phyloP scores from a whole-genome alignment of 148 eudicot genomes.

The Spergularia marina region DNA sequence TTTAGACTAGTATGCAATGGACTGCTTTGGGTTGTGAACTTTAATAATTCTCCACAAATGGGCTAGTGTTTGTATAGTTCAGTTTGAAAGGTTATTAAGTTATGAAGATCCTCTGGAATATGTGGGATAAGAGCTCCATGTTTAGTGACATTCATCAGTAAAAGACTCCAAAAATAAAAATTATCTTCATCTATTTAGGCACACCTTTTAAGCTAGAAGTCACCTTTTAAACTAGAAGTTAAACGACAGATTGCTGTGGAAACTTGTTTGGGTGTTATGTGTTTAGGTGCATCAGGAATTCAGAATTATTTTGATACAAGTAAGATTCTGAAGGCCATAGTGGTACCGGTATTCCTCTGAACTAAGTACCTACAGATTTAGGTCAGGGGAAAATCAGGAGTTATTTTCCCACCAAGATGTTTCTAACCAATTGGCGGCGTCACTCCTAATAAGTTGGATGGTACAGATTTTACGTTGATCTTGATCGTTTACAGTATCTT shows the following conservation, averaged over 20 bases:
- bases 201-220: neutral
- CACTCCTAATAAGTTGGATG: neutral
- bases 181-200: too few relatives aligned
- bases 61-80: neutral
- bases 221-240: neutral
- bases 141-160: too few relatives aligned
- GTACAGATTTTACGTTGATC: neutral
- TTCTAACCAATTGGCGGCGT: neutral
- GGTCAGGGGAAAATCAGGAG: neutral
- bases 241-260: neutral
- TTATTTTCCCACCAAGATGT: neutral
- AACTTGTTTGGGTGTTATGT: neutral
- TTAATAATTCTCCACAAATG: too few relatives aligned
- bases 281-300: too few relatives aligned
- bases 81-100: neutral
- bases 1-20: constrained; percentile 1
- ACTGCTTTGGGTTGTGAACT: neutral
- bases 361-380: neutral
- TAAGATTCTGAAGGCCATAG: constrained; percentile 2
- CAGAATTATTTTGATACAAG: too few relatives aligned
- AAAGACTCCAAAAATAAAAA: too few relatives aligned
- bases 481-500: neutral
- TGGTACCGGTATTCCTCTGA: neutral
- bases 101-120: neutral
- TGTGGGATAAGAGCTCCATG: too few relatives aligned